Percentiles rank a stretch among this genome's conserved stretches.
phyloP scores from a whole-genome alignment of 352 stramenopile genomes.

The Globisporangium takayamanum region DNA sequence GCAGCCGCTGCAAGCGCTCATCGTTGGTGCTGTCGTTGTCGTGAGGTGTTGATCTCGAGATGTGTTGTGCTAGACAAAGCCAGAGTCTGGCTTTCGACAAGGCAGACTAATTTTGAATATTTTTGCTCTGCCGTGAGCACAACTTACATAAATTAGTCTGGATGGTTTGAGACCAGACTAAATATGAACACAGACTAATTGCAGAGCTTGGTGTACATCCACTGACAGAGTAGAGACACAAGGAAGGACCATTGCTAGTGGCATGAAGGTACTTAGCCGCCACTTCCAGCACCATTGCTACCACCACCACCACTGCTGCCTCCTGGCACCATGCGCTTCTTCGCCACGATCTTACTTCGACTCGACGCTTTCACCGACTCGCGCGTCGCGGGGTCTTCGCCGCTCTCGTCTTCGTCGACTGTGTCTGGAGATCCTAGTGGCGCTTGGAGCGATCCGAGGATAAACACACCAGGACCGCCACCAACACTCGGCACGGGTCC shows the following conservation, averaged over 20 bases:
- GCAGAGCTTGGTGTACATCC: no score
- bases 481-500: background rate
- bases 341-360: slow-evolving; percentile 44
- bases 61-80: no score
- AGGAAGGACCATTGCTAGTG: background rate
- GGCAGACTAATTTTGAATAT: no score
- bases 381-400: slow-evolving; percentile 37
- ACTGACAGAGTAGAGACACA: background rate
- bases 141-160: no score
- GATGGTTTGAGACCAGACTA: no score
- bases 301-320: background rate
- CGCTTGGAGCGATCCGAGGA: background rate
- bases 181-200: no score
- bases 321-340: slow-evolving; percentile 27
- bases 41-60: no score
- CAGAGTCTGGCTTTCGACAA: no score
- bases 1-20: no score
- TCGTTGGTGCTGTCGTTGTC: no score
- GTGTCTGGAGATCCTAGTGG: background rate
- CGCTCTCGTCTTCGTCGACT: slow-evolving; percentile 32
- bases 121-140: no score
- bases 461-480: background rate
- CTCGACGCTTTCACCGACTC: slow-evolving; percentile 65
- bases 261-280: background rate
- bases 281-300: background rate